A percentile compares a stretch with the other conserved stretches of the same genome.
Evolutionary conservation across 2,329 filamentous ascomycete species (phyloP).

Genomic region (Ophiocordyceps polyrhachis-furcata): DNA sequence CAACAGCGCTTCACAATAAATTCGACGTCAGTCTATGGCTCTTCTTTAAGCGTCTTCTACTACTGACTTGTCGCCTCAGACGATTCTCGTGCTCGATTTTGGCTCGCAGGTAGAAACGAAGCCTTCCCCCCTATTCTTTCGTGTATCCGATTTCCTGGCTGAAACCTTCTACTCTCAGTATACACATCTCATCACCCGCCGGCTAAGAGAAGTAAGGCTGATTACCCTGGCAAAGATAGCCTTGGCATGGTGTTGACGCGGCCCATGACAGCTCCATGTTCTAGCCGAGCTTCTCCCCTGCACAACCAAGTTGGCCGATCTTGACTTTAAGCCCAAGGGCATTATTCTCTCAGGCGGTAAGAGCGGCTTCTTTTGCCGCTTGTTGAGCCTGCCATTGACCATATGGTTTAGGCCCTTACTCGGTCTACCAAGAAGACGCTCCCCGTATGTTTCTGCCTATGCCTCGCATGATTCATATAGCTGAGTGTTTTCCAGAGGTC

Average conservation of each 20-base stretch:
- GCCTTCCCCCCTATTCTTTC: not conserved
- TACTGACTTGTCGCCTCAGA: not conserved
- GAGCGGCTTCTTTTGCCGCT: too few species aligned
- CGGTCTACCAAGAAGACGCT: conserved; percentile 63
- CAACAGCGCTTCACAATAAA: not conserved
- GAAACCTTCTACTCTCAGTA: not conserved
- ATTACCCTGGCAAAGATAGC: too few species aligned
- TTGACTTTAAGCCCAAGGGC: conserved; percentile 64
- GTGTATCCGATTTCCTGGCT: not conserved
- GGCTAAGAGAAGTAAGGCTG: not conserved
- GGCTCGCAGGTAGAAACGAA: not conserved
- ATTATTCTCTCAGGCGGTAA: conserved; percentile 39
- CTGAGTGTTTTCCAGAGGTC: conserved; percentile 27
- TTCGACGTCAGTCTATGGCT: not conserved
- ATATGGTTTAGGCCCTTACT: conserved; percentile 26
- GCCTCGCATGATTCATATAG: conserved; percentile 1
- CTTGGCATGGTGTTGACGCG: not conserved
- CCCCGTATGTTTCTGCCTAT: conserved; percentile 22
- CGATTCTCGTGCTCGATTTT: not conserved
- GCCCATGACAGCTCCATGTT: not conserved
- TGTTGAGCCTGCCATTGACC: not conserved
- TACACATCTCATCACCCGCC: not conserved
- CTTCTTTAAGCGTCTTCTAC: not conserved
- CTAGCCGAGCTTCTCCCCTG: conserved; percentile 67
- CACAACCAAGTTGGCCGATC: conserved; percentile 59